Evolutionary conservation across 495 filamentous ascomycete species (phyloP), one percentile per base, ranked within the genome.

Genomic region (Talaromyces ruber): DNA sequence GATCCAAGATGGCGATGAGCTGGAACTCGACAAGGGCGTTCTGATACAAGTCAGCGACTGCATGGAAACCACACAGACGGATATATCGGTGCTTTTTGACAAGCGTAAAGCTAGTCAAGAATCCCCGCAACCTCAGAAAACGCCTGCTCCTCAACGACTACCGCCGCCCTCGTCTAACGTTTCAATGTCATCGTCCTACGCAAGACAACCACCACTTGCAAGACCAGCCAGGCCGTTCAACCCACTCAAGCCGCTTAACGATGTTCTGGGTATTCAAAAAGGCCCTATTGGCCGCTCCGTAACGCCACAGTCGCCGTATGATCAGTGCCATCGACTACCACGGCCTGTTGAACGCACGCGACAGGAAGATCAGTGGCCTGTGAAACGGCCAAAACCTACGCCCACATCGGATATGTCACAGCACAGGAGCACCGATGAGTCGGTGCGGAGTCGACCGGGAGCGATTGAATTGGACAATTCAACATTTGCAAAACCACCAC

Each of bases 1-100:
- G 9, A 67, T 89, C 3, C 82, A 88, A 29, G 87, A 86, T 63
- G 92, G 92, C 16, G 91, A 96, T 65, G 92, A 96, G 67, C 67
- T 97, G 25, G 79, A 86, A 62, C 77, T 96, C 62, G 91, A 97
- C 52, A 85, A 86, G 64, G 86, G 85, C 8, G 81, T 87, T 9
- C 75, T 96, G 58, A 86, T 96, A 32, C 85, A 96, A 69, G 89
- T 96, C 8, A 81, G 81, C 51, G 92, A 96, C 66, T 81, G 78
- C 32, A 78, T 89, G 16, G 89, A 85, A n/a, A 83, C 76, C 11
- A 84, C 80, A 1, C 81, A 93, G 65, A 89, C 92, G 47, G 91
- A 97, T 69, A 67, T 96, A 14, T 86, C 87, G 0, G 82, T 82
- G 43, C 68, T 96, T 18, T 74, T 91, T 24, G 85, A 88, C 65